A percentile compares a stretch with the other conserved stretches of the same genome.
phyloP scores from a whole-genome alignment of 2,329 filamentous ascomycete genomes.

The Fusarium graminum region DNA sequence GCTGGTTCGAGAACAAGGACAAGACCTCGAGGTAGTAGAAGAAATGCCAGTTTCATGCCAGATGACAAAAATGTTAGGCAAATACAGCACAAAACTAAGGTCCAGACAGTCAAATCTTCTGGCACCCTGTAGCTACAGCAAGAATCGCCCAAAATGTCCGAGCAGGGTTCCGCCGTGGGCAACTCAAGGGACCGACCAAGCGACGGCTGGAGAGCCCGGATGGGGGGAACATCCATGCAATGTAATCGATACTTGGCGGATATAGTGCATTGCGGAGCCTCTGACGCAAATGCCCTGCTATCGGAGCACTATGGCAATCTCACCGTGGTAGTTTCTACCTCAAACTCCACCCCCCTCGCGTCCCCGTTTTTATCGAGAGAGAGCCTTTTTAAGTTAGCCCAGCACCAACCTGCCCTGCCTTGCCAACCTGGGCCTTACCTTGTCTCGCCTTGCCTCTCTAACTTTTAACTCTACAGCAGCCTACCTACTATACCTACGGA shows the following conservation, averaged over 20 bases:
- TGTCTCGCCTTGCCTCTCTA: conserved; percentile 42
- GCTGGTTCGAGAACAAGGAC: conserved; percentile 6
- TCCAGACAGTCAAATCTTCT: no score
- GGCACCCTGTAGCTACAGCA: no score
- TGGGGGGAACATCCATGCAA: conserved; percentile 10
- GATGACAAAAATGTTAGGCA: neutral
- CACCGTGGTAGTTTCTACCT: conserved; percentile 35
- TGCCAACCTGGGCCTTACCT: conserved; percentile 34
- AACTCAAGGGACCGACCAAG: conserved; percentile 36
- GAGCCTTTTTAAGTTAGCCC: conserved; percentile 40
- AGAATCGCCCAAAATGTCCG: conserved; percentile 13
- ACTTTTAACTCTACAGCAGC: conserved; percentile 34
- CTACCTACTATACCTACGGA: conserved; percentile 20
- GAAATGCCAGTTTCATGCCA: no score
- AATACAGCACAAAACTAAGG: no score
- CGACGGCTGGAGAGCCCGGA: conserved; percentile 30
- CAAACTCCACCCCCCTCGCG: conserved; percentile 17
- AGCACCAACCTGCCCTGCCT: conserved; percentile 28
- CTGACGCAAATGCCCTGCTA: conserved; percentile 20
- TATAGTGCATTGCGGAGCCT: conserved; percentile 12
- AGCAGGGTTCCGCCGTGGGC: conserved; percentile 24
- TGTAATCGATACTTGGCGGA: conserved; percentile 26
- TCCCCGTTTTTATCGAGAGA: conserved; percentile 35
- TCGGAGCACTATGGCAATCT: conserved; percentile 24
- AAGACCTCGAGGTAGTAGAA: conserved; percentile 1